Evolutionary conservation across 371 early-diverging fungal genomes (phyloP), one percentile per base, ranked within the genome.

Genomic region (Mortierella polycephala): DNA sequence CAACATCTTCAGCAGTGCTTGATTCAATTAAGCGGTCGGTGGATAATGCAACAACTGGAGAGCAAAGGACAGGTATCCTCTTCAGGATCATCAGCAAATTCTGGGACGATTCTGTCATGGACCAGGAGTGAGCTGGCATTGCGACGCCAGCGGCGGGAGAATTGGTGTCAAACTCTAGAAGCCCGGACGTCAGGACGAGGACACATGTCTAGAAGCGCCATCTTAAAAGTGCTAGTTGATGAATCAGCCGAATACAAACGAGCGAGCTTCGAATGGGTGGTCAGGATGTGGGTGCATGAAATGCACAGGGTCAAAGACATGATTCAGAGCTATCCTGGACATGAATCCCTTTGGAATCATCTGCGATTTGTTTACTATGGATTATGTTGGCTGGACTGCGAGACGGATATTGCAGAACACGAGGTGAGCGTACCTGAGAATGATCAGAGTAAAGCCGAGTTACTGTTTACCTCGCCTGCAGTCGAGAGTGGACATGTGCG

Each of bases 341-440:
- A 90, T 57, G 89, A 88, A 67, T 75, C 88, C 0, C 59, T 88
- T 21, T 90, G 90, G 90, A 86, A 82, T 47, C 89, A 90, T 74
- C 76, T 84, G 44, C 84, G 90, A 45, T 87, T 84, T 60, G 57
- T 83, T 2, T 75, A 75, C 14, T 75, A 76, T 64, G 76, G 67
- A 7, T 46, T 81, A 23, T 53, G 61, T 9, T 82, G 83, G 83
- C 53, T 81, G n/a, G 73, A 72, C 21, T 71, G 62, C 40, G 75
- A 75, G 60, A 47, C 40, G 9, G 58, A 62, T 11, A 40, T 51
- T 21, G 54, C 14, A 14, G 56, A 41, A 18, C 30, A 30, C 30
- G 30, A 30, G 30, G 4, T 4, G 30, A 30, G 30, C 30, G 4
- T 30, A 30, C 4, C 30, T 30, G 30, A 30, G 4, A 2, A 30